These are phyloP conservation scores for Aurifilum marmelostoma DNA, from an alignment of 2,329 filamentous ascomycete genomes.

Conservation along the genomic window DNA sequence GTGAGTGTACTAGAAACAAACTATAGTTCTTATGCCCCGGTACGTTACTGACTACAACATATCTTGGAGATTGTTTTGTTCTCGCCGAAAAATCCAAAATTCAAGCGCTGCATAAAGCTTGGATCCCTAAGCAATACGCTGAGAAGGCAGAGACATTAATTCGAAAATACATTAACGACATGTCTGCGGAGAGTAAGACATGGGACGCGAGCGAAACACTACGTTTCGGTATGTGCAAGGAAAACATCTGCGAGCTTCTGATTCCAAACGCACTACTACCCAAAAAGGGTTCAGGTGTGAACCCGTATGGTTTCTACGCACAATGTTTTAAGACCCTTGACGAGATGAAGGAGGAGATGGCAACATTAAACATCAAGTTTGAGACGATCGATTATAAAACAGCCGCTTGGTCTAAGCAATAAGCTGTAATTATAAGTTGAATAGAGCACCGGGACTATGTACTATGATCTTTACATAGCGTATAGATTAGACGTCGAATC, in stretches of 20 bases:
- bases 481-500: no score
- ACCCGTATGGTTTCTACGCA: neutral
- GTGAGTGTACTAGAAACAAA: no score
- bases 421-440: no score
- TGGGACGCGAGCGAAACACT: conserved; percentile 2
- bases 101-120: neutral
- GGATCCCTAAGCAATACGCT: neutral
- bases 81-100: neutral
- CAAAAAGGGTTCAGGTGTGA: neutral
- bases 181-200: neutral
- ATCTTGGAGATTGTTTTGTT: conserved; percentile 1
- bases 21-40: no score
- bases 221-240: neutral
- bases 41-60: neutral
- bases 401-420: neutral
- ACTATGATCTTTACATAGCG: no score
- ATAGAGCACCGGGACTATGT: no score
- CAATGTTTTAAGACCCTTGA: neutral
- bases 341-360: conserved; percentile 3
- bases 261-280: neutral
- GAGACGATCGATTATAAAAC: conserved; percentile 20
- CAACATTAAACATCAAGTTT: neutral
- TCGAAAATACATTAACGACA: neutral
- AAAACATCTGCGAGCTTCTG: neutral
- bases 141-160: neutral